Conservation (phyloP, 257 asterid genomes). For the Capsicum chinense region DNA sequence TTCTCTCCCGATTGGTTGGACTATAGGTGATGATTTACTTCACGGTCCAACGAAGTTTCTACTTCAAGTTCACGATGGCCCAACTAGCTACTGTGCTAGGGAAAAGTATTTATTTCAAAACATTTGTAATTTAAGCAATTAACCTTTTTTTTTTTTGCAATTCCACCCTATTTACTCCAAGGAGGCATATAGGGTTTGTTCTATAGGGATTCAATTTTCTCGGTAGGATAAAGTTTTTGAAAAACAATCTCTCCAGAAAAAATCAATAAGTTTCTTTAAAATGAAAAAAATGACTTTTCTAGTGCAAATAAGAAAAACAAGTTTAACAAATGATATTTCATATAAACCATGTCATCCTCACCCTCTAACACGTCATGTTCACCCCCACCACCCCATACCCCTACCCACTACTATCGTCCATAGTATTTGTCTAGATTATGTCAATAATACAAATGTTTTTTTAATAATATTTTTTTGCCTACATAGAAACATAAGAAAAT, state of each 20-base stretch:
- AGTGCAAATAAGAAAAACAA: too few species aligned
- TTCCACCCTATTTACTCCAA: background rate
- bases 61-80: too few species aligned
- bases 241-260: too few species aligned
- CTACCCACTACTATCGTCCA: background rate
- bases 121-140: background rate
- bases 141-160: background rate
- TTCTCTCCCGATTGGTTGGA: background rate
- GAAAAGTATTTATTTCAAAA: background rate
- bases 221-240: too few species aligned
- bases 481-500: too few species aligned
- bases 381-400: background rate
- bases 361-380: too few species aligned
- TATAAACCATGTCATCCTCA: too few species aligned
- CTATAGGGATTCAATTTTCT: too few species aligned
- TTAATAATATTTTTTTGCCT: background rate
- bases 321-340: background rate
- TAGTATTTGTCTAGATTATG: background rate
- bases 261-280: too few species aligned
- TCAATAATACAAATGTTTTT: background rate
- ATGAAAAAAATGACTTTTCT: too few species aligned
- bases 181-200: background rate
- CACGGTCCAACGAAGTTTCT: too few species aligned
- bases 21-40: background rate
- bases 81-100: background rate